A percentile compares a stretch with the other conserved stretches of the same genome.
phyloP scores from a whole-genome alignment of 768 basidiomycete genomes.

The Baorangia bicolor region DNA sequence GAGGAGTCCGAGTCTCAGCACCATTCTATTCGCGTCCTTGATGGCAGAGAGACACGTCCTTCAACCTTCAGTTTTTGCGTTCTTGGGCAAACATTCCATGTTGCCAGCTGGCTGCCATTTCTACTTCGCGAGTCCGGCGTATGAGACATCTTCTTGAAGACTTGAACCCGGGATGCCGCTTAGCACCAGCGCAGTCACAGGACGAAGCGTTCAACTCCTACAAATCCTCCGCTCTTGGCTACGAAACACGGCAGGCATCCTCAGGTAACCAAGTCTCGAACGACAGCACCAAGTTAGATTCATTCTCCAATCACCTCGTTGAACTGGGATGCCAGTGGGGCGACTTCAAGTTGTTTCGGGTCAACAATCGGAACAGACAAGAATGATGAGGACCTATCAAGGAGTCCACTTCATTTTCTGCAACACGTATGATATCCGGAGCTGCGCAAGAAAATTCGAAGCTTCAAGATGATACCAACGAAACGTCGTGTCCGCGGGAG shows the following conservation, averaged over 20 bases:
- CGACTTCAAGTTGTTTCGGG: no score
- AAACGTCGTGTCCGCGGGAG: neutral
- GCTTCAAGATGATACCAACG: neutral
- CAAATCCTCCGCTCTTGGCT: neutral
- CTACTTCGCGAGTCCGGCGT: no score
- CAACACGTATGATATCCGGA: neutral
- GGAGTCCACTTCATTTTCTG: neutral
- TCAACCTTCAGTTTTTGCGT: no score
- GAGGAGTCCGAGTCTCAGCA: no score
- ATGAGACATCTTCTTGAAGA: neutral
- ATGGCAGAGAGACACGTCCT: no score
- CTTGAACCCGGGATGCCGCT: neutral
- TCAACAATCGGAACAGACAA: no score
- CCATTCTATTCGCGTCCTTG: no score
- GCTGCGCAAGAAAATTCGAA: neutral
- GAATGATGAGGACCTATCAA: no score
- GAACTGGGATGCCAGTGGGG: no score
- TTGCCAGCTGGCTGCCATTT: no score
- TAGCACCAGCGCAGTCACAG: neutral
- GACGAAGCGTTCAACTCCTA: neutral
- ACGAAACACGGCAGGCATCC: neutral
- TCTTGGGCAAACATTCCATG: no score
- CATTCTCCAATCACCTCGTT: neutral
- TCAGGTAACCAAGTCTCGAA: neutral
- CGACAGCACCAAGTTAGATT: no score